Evolutionary conservation across 257 asterid genomes (phyloP).

Genomic region (Ligustrum vulgare): DNA sequence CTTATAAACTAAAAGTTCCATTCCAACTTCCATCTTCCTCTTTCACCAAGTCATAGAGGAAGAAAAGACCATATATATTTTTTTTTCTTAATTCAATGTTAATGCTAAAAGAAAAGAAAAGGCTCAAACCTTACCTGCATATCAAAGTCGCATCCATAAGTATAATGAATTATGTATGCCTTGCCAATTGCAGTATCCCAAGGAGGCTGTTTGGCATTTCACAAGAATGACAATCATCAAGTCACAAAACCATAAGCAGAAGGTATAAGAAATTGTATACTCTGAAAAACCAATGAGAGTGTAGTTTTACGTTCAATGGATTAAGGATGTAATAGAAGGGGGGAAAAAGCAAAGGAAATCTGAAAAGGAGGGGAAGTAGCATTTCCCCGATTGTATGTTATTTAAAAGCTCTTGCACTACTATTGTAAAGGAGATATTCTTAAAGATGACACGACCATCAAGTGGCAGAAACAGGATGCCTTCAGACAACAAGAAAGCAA

Average conservation of each 20-base stretch:
- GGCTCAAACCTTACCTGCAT: constrained; percentile 52
- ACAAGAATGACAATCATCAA: constrained; percentile 21
- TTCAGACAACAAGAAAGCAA: constrained; percentile 9
- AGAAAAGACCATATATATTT: neutral
- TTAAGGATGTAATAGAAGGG: neutral
- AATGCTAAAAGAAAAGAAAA: neutral
- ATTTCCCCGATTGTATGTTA: neutral
- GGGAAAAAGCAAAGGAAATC: neutral
- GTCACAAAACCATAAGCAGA: neutral
- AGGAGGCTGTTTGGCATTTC: constrained; percentile 69
- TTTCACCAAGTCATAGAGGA: neutral
- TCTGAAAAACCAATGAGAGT: neutral
- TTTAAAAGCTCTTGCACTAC: neutral
- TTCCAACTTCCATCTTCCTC: constrained; percentile 1
- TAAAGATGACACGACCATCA: neutral
- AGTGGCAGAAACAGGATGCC: neutral
- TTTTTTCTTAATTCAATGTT: neutral
- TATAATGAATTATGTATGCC: constrained; percentile 82
- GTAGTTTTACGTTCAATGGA: neutral
- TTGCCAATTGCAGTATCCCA: constrained; percentile 79
- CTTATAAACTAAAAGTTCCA: neutral
- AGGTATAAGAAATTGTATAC: neutral
- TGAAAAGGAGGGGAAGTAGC: neutral
- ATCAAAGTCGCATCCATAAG: constrained; percentile 93
- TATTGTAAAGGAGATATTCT: neutral